phyloP scores from a whole-genome alignment of 164 flowering plant species.

The Tetrastigma voinierianum region DNA sequence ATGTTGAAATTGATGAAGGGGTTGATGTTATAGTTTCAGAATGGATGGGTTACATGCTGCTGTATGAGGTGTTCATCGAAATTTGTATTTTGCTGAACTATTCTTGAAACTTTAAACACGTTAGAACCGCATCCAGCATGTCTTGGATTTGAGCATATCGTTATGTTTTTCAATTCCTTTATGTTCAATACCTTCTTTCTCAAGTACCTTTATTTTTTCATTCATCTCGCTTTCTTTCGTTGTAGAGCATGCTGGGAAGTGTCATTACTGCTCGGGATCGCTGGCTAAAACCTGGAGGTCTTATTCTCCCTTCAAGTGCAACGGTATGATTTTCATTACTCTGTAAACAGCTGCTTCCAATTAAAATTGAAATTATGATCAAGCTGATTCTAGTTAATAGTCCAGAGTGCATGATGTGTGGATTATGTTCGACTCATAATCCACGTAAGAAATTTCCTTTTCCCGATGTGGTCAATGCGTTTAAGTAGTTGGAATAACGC shows the following conservation, averaged over 20 bases:
- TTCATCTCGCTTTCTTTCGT: neutral
- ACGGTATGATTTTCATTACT: constrained; percentile 42
- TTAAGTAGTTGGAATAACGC: neutral
- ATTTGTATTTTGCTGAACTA: neutral
- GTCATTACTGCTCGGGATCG: constrained; percentile 95
- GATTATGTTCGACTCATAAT: too few species aligned
- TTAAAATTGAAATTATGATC: neutral
- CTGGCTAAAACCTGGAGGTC: constrained; percentile 96
- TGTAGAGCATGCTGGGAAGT: constrained; percentile 97
- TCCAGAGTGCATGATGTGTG: too few species aligned
- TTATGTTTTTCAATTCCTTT: neutral
- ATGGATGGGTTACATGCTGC: constrained; percentile 99
- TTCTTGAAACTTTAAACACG: neutral
- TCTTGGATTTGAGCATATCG: neutral
- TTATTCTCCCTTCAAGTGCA: constrained; percentile 94
- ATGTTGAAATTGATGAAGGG: constrained; percentile 86
- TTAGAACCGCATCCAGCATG: neutral
- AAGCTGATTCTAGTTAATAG: neutral
- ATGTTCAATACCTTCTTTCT: constrained; percentile 1
- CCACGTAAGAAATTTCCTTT: neutral
- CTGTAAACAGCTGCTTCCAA: neutral
- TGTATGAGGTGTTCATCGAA: constrained; percentile 76
- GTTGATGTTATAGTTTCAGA: constrained; percentile 98
- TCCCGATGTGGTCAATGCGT: neutral
- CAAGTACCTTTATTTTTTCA: constrained; percentile 2